Percentiles rank a stretch among this genome's conserved stretches.
phyloP scores from a whole-genome alignment of 164 flowering plant genomes.

The Dillenia turbinata region DNA sequence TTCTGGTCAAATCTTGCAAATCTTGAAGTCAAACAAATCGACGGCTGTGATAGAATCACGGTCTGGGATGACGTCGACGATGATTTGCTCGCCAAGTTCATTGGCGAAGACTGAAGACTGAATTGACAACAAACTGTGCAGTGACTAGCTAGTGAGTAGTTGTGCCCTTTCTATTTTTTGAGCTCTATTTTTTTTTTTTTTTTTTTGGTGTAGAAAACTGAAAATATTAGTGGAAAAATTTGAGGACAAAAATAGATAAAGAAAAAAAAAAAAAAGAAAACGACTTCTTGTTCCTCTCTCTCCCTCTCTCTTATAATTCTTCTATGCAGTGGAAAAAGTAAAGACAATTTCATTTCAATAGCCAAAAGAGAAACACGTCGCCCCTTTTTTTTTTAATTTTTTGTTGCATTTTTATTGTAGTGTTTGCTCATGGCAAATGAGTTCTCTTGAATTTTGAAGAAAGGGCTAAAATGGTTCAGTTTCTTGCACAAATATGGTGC shows the following conservation, averaged over 20 bases:
- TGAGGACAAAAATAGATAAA: not conserved
- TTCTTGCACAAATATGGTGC: too few relatives aligned
- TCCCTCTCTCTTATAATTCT: too few relatives aligned
- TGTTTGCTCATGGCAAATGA: too few relatives aligned
- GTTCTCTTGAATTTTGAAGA: too few relatives aligned
- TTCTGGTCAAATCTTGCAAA: not conserved
- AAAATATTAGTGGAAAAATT: not conserved
- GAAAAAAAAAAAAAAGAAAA: too few relatives aligned
- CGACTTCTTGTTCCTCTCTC: too few relatives aligned
- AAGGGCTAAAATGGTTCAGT: too few relatives aligned
- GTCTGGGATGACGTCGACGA: constrained; percentile 1
- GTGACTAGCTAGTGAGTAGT: not conserved
- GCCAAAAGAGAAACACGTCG: too few relatives aligned
- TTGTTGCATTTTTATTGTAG: too few relatives aligned
- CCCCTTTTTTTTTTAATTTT: too few relatives aligned
- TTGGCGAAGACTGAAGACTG: constrained; percentile 1
- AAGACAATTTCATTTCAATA: too few relatives aligned
- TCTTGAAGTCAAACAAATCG: not conserved
- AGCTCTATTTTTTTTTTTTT: not conserved
- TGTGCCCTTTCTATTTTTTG: not conserved
- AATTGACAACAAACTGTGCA: not conserved
- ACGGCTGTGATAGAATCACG: not conserved
- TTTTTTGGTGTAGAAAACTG: not conserved
- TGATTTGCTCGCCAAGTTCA: constrained; percentile 11
- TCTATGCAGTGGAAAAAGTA: too few relatives aligned